These are phyloP conservation scores for Corchorus olitorius DNA, from an alignment of 345 rosid genomes.

Conservation along the genomic window DNA sequence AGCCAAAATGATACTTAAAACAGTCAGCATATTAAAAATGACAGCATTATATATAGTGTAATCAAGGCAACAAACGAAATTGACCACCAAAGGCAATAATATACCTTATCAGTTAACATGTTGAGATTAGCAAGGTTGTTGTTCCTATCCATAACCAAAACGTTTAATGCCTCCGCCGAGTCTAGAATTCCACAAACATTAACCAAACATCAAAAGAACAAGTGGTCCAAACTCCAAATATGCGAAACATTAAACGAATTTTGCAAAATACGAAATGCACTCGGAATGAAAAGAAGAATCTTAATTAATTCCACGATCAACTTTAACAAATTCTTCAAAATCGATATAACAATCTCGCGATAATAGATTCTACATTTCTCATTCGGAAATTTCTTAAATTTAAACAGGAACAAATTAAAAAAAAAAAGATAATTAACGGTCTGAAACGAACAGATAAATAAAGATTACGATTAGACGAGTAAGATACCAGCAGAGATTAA, in stretches of 20 bases:
- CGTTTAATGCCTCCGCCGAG: slow-evolving; percentile 25
- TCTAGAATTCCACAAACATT: slow-evolving; percentile 23
- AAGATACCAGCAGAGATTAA: slow-evolving; percentile 33
- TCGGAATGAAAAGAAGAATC: background rate
- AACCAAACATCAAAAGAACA: slow-evolving; percentile 4
- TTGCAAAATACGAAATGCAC: too few relatives aligned
- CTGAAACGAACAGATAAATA: background rate
- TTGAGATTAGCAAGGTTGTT: slow-evolving; percentile 24
- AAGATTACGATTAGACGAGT: background rate
- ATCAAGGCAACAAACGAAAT: background rate
- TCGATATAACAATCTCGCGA: background rate
- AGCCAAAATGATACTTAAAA: slow-evolving; percentile 11
- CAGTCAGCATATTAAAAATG: slow-evolving; percentile 3
- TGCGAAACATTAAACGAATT: background rate
- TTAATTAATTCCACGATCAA: background rate
- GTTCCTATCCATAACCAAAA: slow-evolving; percentile 15
- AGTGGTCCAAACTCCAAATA: background rate
- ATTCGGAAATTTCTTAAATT: background rate
- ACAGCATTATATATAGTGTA: background rate
- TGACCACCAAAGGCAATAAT: background rate
- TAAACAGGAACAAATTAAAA: background rate
- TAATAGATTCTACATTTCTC: slow-evolving; percentile 1
- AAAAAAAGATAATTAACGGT: background rate
- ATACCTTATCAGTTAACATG: slow-evolving; percentile 38
- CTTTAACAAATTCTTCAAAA: background rate